Percentiles rank a stretch among this genome's conserved stretches.
Evolutionary conservation across 2,329 filamentous ascomycete species (phyloP).

Genomic region (Aspergillus piperis): DNA sequence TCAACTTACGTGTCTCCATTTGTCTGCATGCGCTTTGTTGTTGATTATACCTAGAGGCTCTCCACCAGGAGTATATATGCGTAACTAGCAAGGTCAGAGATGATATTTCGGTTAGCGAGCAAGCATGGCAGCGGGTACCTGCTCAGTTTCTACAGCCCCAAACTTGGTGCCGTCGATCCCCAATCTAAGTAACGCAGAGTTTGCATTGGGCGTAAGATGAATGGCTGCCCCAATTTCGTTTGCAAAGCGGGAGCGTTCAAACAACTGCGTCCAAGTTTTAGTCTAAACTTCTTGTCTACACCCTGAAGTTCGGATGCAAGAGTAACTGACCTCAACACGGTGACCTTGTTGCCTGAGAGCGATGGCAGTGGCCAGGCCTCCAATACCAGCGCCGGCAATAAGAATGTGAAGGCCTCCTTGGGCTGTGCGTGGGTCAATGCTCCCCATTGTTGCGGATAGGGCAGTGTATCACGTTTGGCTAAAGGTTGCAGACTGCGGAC

Average conservation of each 20-base stretch:
- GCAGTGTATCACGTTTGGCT: neutral
- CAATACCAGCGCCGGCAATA: constrained; percentile 39
- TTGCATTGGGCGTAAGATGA: constrained; percentile 64
- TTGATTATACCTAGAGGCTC: constrained; percentile 32
- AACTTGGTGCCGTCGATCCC: constrained; percentile 45
- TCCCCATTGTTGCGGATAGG: constrained; percentile 19
- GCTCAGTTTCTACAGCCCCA: constrained; percentile 41
- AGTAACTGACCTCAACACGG: constrained; percentile 37
- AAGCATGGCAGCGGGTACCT: constrained; percentile 18
- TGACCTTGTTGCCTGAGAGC: constrained; percentile 57
- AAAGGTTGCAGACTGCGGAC: neutral
- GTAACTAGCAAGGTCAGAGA: constrained; percentile 26
- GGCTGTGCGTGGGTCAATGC: constrained; percentile 14
- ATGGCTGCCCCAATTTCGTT: constrained; percentile 62
- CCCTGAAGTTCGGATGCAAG: neutral
- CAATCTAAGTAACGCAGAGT: constrained; percentile 55
- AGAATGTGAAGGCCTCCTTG: constrained; percentile 30
- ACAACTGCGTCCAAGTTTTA: constrained; percentile 42
- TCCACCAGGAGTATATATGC: constrained; percentile 44
- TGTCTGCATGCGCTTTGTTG: constrained; percentile 21
- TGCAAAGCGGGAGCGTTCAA: constrained; percentile 59
- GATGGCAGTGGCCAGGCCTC: constrained; percentile 43
- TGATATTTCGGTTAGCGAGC: no score
- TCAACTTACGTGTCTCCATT: constrained; percentile 36
- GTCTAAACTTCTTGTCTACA: neutral